Evolutionary conservation across 768 basidiomycete species (phyloP).

Genomic region (Tricholoma bakamatsutake): DNA sequence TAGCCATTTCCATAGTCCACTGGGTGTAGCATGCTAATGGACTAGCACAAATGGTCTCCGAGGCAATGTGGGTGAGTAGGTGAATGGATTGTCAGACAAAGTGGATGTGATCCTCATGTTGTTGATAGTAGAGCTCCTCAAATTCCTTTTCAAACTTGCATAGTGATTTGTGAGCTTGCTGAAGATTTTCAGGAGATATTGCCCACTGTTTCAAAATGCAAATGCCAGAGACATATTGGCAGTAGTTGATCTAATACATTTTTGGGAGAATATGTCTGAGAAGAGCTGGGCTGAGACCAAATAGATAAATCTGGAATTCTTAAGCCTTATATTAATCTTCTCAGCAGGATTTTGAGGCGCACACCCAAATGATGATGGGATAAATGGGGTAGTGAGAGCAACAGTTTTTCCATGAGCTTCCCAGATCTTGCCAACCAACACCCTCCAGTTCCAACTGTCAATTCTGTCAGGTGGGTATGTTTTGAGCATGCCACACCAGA

Average conservation of each 20-base stretch:
- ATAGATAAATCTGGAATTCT: constrained; percentile 19
- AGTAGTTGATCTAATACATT: constrained; percentile 20
- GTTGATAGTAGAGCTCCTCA: not conserved
- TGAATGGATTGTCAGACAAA: not conserved
- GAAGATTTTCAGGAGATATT: not conserved
- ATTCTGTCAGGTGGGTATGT: too few relatives aligned
- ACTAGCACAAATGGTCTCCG: not conserved
- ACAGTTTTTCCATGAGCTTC: too few relatives aligned
- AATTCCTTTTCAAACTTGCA: not conserved
- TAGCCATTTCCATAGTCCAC: not conserved
- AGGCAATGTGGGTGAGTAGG: not conserved
- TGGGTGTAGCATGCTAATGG: not conserved
- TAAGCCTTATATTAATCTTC: too few relatives aligned
- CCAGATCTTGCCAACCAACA: too few relatives aligned
- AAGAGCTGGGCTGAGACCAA: constrained; percentile 21
- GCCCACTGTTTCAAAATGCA: constrained; percentile 19
- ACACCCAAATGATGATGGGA: too few relatives aligned
- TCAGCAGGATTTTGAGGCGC: too few relatives aligned
- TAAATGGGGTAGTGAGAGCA: too few relatives aligned
- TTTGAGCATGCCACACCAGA: too few relatives aligned
- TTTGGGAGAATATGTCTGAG: constrained; percentile 19
- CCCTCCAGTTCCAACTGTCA: too few relatives aligned
- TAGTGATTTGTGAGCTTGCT: not conserved
- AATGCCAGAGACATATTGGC: constrained; percentile 21
- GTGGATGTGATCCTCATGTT: not conserved